phyloP scores from a whole-genome alignment of 2,329 filamentous ascomycete species.

The Beauveria scarabaeidicola region DNA sequence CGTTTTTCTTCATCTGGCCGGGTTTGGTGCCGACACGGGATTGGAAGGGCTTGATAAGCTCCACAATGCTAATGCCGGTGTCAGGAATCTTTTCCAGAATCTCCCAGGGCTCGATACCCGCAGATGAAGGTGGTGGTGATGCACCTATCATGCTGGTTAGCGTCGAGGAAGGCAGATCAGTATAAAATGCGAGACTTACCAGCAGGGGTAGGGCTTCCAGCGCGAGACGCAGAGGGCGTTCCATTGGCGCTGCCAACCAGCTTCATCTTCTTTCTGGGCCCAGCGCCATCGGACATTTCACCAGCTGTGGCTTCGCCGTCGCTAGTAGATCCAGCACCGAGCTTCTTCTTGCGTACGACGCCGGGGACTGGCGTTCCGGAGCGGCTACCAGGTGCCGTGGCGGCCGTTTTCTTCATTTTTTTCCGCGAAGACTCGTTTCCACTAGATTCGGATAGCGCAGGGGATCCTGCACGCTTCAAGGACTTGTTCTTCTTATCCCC shows the following conservation, averaged over 20 bases:
- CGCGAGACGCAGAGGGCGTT: constrained; percentile 52
- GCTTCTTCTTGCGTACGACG: constrained; percentile 30
- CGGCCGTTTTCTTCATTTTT: constrained; percentile 57
- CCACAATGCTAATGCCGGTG: constrained; percentile 45
- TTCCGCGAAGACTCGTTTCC: constrained; percentile 84
- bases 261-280: constrained; percentile 47
- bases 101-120: constrained; percentile 40
- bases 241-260: constrained; percentile 38
- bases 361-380: constrained; percentile 46
- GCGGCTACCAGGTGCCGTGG: constrained; percentile 42
- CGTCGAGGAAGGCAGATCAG: background rate
- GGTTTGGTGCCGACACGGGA: constrained; percentile 43
- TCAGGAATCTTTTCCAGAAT: constrained; percentile 46
- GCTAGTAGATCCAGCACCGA: constrained; percentile 53
- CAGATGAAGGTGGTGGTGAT: constrained; percentile 27
- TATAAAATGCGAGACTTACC: constrained; percentile 23
- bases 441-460: constrained; percentile 81
- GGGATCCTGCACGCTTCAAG: constrained; percentile 78
- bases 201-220: constrained; percentile 45
- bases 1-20: constrained; percentile 41
- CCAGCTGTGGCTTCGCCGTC: constrained; percentile 65
- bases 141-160: constrained; percentile 16
- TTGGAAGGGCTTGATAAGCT: constrained; percentile 46
- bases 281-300: constrained; percentile 52
- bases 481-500: constrained; percentile 47